These are phyloP conservation scores for Pinus taeda DNA, from an alignment of 75 land plant genomes.

Conservation along the genomic window DNA sequence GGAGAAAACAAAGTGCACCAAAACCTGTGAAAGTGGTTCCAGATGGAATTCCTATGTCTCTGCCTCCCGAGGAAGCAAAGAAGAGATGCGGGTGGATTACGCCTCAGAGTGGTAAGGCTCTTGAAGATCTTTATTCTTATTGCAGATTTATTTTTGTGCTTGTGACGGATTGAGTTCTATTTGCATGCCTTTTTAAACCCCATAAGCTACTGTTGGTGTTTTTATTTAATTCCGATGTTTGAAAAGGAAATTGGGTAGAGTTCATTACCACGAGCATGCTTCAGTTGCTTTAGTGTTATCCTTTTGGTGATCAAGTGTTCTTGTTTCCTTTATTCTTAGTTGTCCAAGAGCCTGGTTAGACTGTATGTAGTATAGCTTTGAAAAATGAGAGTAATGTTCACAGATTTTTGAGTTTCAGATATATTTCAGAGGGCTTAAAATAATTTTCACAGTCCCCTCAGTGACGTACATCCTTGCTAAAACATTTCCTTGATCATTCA, in stretches of 20 bases:
- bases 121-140: neutral
- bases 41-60: constrained; percentile 5
- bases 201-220: too few relatives aligned
- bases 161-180: too few relatives aligned
- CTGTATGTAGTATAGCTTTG: neutral
- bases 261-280: neutral
- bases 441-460: neutral
- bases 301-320: neutral
- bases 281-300: neutral
- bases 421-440: neutral
- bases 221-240: too few relatives aligned
- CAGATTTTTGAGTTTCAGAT: too few relatives aligned
- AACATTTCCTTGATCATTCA: neutral
- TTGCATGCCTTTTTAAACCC: too few relatives aligned
- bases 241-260: neutral
- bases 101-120: constrained; percentile 16
- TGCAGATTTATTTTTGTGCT: too few relatives aligned
- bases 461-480: neutral
- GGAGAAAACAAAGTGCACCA: constrained; percentile 5
- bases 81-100: constrained; percentile 24
- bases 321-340: neutral
- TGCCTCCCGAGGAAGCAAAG: constrained; percentile 8
- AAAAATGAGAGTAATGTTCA: neutral
- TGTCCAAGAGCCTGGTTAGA: neutral
- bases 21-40: constrained; percentile 9